Conservation (phyloP, 305 asterid genomes). For the Stenogyne calaminthoides region DNA sequence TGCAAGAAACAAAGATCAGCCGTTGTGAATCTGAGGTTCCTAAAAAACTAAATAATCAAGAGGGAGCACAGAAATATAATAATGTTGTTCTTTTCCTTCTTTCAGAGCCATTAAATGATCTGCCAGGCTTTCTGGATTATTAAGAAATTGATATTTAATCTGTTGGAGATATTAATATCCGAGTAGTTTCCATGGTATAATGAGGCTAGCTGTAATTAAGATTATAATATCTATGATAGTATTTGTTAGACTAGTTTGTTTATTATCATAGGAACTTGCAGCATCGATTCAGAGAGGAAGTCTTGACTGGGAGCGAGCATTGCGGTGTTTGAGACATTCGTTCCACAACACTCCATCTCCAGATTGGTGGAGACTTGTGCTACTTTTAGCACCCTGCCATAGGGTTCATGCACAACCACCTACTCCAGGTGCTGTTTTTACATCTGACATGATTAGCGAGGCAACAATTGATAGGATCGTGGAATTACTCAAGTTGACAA, state of each 20-base stretch:
- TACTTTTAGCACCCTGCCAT: slow-evolving; percentile 95
- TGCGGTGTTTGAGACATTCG: slow-evolving; percentile 95
- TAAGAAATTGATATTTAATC: neutral
- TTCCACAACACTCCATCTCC: slow-evolving; percentile 97
- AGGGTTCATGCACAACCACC: slow-evolving; percentile 75
- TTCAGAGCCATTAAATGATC: slow-evolving; percentile 11
- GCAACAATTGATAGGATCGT: slow-evolving; percentile 95
- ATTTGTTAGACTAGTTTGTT: slow-evolving; percentile 15
- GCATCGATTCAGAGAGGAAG: slow-evolving; percentile 91
- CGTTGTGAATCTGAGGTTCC: slow-evolving; percentile 1
- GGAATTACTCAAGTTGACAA: slow-evolving; percentile 83
- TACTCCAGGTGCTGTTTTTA: slow-evolving; percentile 94
- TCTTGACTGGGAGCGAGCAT: slow-evolving; percentile 98
- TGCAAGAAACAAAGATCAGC: neutral
- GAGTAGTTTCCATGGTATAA: slow-evolving; percentile 16
- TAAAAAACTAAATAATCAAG: neutral
- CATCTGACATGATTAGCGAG: slow-evolving; percentile 94
- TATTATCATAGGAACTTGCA: slow-evolving; percentile 79
- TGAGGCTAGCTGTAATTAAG: slow-evolving; percentile 20
- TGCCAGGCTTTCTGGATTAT: neutral
- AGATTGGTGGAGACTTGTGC: slow-evolving; percentile 99
- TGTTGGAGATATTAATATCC: slow-evolving; percentile 1
- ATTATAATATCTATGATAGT: slow-evolving; percentile 9
- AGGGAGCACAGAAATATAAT: slow-evolving; percentile 8
- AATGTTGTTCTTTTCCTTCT: slow-evolving; percentile 7